Base-by-base conservation (phyloP, 257 asterid species). In the Primulina huaijiensis region DNA sequence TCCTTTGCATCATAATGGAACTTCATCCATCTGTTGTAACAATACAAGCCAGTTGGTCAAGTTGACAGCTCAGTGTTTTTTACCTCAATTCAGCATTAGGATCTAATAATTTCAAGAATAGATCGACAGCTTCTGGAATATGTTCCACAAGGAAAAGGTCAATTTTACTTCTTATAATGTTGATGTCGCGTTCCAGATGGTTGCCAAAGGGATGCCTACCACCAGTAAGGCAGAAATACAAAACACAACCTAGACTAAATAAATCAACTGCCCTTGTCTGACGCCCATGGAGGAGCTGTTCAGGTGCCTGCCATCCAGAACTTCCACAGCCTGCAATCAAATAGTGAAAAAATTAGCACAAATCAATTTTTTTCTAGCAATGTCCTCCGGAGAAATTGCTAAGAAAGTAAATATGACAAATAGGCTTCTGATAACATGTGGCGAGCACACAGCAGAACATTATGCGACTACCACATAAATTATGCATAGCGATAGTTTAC, bases 261-360 rank as follows among this genome's bases (percentile, higher is more conserved):
- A 89, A 72, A 82, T 93, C 99, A 9, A 93, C 88, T 66, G 96
- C 96, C 55, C 96, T 83, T 59, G 99, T 93, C 84, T 93, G 97
- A 76, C 96, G 97, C 46, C 93, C 94, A 77, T 74, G 83, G 74
- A 90, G 97, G 77, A 93, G 92, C 82, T 89, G 95, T 79, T 93
- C 99, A 35, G 99, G 99, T 20, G 99, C 96, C 82, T 93, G 99
- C 99, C 99, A 93, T 79, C 99, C 99, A 4, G 97, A 83, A 78
- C 97, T 93, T 81, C 99, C 99, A 76, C 71, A 75, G 73, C 99
- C 98, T 92, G 80, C 61, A 74, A 78, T 50, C 19, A 8, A 37
- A 37, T 0, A 2, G 12, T 37, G 9, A 35, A 33, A 33, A 33
- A 27, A 27, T 27, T 27, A 27, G 30, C 30, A 27, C 30, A 27